phyloP scores from a whole-genome alignment of 176 grass and related monocot species.

The Hsuehochloa calcarea region DNA sequence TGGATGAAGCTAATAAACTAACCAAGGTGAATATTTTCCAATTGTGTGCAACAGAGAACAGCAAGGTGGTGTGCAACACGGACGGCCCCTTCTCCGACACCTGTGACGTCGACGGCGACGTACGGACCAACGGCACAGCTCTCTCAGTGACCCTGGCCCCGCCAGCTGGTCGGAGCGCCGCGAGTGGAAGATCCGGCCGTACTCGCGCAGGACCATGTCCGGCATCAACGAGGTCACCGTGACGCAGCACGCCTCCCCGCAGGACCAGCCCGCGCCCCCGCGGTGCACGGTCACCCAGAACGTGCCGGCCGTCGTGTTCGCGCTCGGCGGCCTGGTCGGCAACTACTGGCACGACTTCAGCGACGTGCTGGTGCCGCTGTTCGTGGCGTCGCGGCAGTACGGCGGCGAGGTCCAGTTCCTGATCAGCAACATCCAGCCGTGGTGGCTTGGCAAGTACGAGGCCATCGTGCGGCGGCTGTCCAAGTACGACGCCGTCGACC shows the following conservation, averaged over 20 bases:
- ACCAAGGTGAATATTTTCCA: background rate
- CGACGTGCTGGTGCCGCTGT: constrained; percentile 70
- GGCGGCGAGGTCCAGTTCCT: constrained; percentile 56
- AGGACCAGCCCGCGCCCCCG: constrained; percentile 2
- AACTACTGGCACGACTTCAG: constrained; percentile 82
- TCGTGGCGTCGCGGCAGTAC: constrained; percentile 51
- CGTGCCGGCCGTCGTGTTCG: constrained; percentile 54
- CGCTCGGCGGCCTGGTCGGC: constrained; percentile 56
- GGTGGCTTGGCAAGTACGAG: constrained; percentile 73
- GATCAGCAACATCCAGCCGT: constrained; percentile 48
- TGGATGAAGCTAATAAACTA: background rate
- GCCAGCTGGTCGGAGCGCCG: background rate
- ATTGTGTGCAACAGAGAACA: constrained; percentile 21
- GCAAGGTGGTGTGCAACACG: constrained; percentile 44
- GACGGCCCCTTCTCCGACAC: constrained; percentile 53
- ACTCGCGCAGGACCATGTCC: constrained; percentile 47
- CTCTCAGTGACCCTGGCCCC: constrained; percentile 37
- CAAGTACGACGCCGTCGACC: constrained; percentile 49
- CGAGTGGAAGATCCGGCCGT: constrained; percentile 58
- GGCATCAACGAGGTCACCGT: constrained; percentile 41
- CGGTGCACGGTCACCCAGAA: constrained; percentile 30
- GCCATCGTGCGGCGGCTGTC: constrained; percentile 45
- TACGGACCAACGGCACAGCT: constrained; percentile 54
- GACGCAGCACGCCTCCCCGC: constrained; percentile 26
- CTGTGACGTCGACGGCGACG: constrained; percentile 71